These are phyloP conservation scores for Gracilaria domingensis DNA, from an alignment of 23 red algal species.

Conservation along the genomic window DNA sequence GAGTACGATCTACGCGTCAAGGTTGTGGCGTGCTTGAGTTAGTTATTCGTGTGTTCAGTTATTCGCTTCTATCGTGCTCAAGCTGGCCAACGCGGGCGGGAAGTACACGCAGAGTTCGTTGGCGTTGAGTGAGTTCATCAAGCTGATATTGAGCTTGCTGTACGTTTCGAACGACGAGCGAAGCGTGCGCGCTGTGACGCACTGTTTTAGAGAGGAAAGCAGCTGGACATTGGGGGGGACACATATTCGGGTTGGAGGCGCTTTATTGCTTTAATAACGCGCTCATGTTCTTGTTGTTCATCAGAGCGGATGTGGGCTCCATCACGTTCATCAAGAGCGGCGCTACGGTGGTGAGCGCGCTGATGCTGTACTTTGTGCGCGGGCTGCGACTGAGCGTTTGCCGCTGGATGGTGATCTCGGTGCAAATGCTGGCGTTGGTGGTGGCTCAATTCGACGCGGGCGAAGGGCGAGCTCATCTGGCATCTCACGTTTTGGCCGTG, in stretches of 20 bases:
- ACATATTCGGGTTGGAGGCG: too few relatives aligned
- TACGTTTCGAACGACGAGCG: slow-evolving; percentile 9
- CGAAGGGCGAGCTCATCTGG: slow-evolving; percentile 9
- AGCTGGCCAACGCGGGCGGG: slow-evolving; percentile 16
- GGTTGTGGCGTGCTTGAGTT: neutral
- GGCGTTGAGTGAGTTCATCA: slow-evolving; percentile 41
- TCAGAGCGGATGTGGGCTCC: slow-evolving; percentile 40
- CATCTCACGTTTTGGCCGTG: slow-evolving; percentile 6
- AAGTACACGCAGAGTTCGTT: slow-evolving; percentile 44
- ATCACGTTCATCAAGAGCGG: slow-evolving; percentile 54
- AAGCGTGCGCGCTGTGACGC: neutral
- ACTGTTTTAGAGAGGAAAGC: too few relatives aligned
- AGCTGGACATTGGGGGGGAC: too few relatives aligned
- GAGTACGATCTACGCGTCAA: slow-evolving; percentile 28
- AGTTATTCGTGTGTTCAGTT: slow-evolving; percentile 42
- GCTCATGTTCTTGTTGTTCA: slow-evolving; percentile 48
- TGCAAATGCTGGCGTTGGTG: slow-evolving; percentile 37
- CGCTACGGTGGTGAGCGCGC: slow-evolving; percentile 32
- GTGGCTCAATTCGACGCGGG: slow-evolving; percentile 46
- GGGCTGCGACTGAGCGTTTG: slow-evolving; percentile 18
- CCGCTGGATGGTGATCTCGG: slow-evolving; percentile 31
- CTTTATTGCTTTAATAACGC: too few relatives aligned
- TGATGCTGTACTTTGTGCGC: slow-evolving; percentile 42
- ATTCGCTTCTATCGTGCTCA: slow-evolving; percentile 41
- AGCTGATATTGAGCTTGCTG: slow-evolving; percentile 9